These are phyloP conservation scores for Chrysanthemum lavandulifolium DNA, from an alignment of 129 eudicot species.

Conservation along the genomic window DNA sequence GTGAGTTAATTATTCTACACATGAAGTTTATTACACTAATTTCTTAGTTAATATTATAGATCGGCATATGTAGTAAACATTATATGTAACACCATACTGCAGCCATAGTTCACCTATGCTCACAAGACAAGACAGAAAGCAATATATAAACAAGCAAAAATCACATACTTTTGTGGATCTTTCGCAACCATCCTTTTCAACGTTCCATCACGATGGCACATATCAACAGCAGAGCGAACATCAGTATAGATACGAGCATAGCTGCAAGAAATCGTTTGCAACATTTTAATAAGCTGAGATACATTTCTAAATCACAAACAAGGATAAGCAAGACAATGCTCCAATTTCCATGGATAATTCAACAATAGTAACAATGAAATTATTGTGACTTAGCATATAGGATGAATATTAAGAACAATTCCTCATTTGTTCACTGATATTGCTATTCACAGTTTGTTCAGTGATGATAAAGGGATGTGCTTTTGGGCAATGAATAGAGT, in stretches of 20 bases:
- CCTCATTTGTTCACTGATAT: background rate
- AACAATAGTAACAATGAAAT: background rate
- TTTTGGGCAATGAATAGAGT: too few species aligned
- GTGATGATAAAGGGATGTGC: too few species aligned
- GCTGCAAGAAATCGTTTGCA: constrained; percentile 42
- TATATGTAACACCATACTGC: constrained; percentile 5
- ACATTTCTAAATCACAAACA: constrained; percentile 10
- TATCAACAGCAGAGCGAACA: constrained; percentile 91
- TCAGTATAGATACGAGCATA: constrained; percentile 77
- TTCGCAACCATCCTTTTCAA: constrained; percentile 88
- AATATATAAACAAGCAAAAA: constrained; percentile 7
- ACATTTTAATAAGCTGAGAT: constrained; percentile 16
- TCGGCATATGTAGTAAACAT: background rate
- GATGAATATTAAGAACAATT: constrained; percentile 5
- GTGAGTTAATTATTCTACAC: background rate
- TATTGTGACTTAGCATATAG: constrained; percentile 10
- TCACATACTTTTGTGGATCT: constrained; percentile 72
- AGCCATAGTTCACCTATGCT: constrained; percentile 17
- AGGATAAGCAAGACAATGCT: constrained; percentile 7
- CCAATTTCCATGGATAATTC: background rate
- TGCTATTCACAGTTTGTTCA: too few species aligned
- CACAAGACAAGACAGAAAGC: constrained; percentile 2
- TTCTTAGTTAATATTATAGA: background rate
- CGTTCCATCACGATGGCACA: constrained; percentile 99
- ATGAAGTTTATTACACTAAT: background rate